Percentiles rank a stretch among this genome's conserved stretches.
These are phyloP conservation scores for Parasarocladium wereldwijsianum DNA, from an alignment of 2,329 filamentous ascomycete species.

Conservation along the genomic window DNA sequence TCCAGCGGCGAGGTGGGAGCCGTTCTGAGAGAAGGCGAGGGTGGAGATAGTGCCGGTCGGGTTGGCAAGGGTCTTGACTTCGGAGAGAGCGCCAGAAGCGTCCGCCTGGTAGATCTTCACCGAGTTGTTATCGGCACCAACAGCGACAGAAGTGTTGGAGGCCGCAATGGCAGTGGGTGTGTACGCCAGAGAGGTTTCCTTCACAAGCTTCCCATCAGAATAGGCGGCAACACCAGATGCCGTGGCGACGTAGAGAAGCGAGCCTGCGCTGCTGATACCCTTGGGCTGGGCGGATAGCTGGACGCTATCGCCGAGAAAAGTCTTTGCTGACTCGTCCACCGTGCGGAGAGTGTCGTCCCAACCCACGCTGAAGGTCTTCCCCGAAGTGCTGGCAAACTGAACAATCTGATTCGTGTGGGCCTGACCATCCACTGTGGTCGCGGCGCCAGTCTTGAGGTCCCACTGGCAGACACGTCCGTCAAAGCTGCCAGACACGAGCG, in stretches of 20 bases:
- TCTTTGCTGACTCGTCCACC: constrained; percentile 59
- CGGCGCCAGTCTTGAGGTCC: constrained; percentile 58
- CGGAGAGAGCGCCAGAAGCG: constrained; percentile 38
- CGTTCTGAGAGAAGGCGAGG: constrained; percentile 69
- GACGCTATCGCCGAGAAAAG: constrained; percentile 54
- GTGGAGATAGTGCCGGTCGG: constrained; percentile 61
- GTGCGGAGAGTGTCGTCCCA: constrained; percentile 89
- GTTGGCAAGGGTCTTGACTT: constrained; percentile 44
- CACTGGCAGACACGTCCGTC: constrained; percentile 79
- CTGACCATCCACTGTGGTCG: constrained; percentile 61
- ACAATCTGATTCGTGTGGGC: constrained; percentile 76
- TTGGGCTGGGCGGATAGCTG: constrained; percentile 72
- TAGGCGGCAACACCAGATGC: constrained; percentile 35
- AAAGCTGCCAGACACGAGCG: constrained; percentile 79
- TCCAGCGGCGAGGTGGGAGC: constrained; percentile 67
- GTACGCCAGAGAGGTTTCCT: constrained; percentile 43
- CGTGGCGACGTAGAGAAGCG: constrained; percentile 42
- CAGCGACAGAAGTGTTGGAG: constrained; percentile 50
- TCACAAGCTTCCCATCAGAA: constrained; percentile 45
- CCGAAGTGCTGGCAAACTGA: constrained; percentile 49
- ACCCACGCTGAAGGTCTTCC: constrained; percentile 68
- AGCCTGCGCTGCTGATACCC: constrained; percentile 43
- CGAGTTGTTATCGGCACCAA: constrained; percentile 60
- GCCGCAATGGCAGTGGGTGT: constrained; percentile 60
- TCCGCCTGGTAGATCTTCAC: constrained; percentile 56